phyloP scores from a whole-genome alignment of 148 eudicot genomes.

The Fagopyrum esculentum region DNA sequence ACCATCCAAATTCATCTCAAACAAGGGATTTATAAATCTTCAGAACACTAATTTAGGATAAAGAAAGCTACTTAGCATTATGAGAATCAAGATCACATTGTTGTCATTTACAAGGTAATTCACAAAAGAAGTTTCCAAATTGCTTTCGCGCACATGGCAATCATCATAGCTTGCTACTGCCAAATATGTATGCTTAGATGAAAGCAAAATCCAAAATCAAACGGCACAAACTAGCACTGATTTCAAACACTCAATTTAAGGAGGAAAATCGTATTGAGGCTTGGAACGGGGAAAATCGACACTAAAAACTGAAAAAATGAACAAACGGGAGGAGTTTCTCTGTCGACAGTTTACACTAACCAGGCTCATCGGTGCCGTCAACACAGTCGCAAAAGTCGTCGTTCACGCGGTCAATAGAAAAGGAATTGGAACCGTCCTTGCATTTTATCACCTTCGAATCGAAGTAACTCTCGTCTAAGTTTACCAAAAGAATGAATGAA shows the following conservation, averaged over 20 bases:
- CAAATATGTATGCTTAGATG: background rate
- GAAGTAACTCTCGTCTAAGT: conserved; percentile 48
- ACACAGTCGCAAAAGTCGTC: conserved; percentile 78
- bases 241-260: background rate
- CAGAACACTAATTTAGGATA: background rate
- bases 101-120: background rate
- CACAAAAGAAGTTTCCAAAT: background rate
- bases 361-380: conserved; percentile 92
- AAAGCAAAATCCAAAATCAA: background rate
- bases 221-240: background rate
- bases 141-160: background rate
- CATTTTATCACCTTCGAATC: conserved; percentile 51
- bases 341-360: conserved; percentile 18
- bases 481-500: background rate
- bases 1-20: conserved; percentile 1
- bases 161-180: background rate
- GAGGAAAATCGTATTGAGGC: background rate
- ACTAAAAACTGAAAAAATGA: background rate
- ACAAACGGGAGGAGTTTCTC: background rate
- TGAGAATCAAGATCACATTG: background rate
- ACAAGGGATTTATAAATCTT: background rate
- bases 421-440: conserved; percentile 58
- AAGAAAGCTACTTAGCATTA: background rate
- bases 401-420: conserved; percentile 54
- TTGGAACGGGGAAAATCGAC: background rate